Base-by-base conservation (phyloP, 2,329 filamentous ascomycete genomes). In the Microsporum ferrugineum region DNA sequence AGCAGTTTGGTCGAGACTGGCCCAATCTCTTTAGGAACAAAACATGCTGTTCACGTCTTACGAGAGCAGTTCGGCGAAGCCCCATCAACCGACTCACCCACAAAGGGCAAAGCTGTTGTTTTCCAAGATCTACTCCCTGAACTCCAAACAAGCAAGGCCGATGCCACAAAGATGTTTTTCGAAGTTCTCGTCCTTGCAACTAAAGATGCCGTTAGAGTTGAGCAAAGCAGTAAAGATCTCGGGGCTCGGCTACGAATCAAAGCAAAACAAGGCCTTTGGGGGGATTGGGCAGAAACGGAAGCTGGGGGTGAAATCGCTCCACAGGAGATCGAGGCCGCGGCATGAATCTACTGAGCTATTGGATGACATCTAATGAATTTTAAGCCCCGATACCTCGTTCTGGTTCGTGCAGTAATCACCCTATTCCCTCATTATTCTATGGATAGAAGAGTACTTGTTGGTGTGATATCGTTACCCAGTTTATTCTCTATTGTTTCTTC, bases 141-240 rank as follows among this genome's bases (percentile, higher is more conserved):
- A 75, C 77, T 81, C 65, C 83, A 82, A 63, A 92, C 92, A 0
- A 90, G 83, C 66, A 89, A 89, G 73, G 88, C 88, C 6, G 94
- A 97, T 69, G 94, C 94, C 0, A 99, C 94, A 49, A 96, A 96
- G 81, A 96, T 99, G 91, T 99, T 99, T 78, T 99, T 99, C 69
- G 94, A 99, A 76, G 87, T 94, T 60, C 80, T 99, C 29, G 94
- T 99, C 2, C 81, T 99, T 55, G 94, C 92, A 3, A 99, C 94
- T 47, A 99, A 99, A 77, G 94, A 99, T 72, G 94, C 94, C 33
- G 88, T 99, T 76, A 96, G 96, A 76, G 90, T 97, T 31, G 92
- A 97, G 72, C 94, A 99, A 75, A 82, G 83, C 57, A 79, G 86
- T 64, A 82, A 82, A 12, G 70, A 81, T 41, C 82, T 97, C 31